Evolutionary conservation across 139 green algal genomes (phyloP), one percentile per base, ranked within the genome.

Genomic region (Chlamydomonas sphaeroides): DNA sequence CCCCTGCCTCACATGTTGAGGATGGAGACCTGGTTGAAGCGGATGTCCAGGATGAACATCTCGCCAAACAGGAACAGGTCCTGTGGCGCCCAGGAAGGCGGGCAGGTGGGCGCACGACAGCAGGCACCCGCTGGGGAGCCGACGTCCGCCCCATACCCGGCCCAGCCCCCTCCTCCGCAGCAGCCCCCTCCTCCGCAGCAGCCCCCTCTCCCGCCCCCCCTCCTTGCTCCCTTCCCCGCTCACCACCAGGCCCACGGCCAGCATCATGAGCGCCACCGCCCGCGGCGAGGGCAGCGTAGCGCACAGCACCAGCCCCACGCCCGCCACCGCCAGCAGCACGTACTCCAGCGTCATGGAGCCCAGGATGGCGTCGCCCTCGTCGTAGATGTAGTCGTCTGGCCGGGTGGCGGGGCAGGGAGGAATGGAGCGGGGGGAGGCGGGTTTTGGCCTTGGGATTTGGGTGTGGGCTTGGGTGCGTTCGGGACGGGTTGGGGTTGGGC

Each of bases 31-130:
- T 77, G 69, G 32, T 77, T 77, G 48, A 77, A 77, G 36, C 77
- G 62, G 48, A 83, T 77, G 56, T 61, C 39, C 17, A 88, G 41
- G 45, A 89, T 65, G 51, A 71, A 83, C 83, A 87, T 78, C 73
- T 83, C 72, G n/a, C 65, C 74, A 66, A 84, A 75, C 38, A 84
- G 66, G 65, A 66, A 78, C n/a, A n/a, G n/a, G n/a, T n/a, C n/a
- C n/a, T n/a, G n/a, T n/a, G n/a, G n/a, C n/a, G n/a, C n/a, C n/a
- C n/a, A n/a, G n/a, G n/a, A n/a, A n/a, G n/a, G n/a, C n/a, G n/a
- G n/a, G n/a, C n/a, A n/a, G n/a, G n/a, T n/a, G n/a, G n/a, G n/a
- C n/a, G n/a, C n/a, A n/a, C n/a, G n/a, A n/a, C n/a, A n/a, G n/a
- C n/a, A n/a, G n/a, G n/a, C n/a, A n/a, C n/a, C n/a, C n/a, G n/a